Conservation (phyloP, 1,284 basidiomycete genomes). For the Trichosporon coremiiforme region DNA sequence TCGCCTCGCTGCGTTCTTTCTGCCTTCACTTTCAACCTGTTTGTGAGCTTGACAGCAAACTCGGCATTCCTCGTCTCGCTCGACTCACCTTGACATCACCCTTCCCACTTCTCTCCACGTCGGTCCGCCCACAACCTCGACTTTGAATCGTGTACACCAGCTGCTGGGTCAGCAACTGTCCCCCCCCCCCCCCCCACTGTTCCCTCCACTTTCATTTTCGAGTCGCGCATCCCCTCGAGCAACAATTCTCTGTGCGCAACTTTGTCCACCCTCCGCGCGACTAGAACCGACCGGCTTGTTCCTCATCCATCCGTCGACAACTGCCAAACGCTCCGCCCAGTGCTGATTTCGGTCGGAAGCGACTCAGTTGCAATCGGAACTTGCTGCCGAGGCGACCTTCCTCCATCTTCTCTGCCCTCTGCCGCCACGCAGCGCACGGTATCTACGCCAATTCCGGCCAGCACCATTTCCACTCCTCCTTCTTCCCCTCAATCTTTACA, state of each 20-base stretch:
- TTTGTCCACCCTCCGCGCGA: not conserved
- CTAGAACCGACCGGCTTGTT: not conserved
- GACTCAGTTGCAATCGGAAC: not conserved
- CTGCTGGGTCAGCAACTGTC: not conserved
- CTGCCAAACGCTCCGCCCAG: not conserved
- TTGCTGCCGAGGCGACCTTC: not conserved
- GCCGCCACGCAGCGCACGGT: slow-evolving; percentile 9
- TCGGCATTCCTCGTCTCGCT: not conserved
- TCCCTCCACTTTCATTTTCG: slow-evolving; percentile 11
- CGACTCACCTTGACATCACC: slow-evolving; percentile 6
- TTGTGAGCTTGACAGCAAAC: not conserved
- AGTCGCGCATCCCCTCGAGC: not conserved
- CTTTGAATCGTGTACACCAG: not conserved
- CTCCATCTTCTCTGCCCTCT: not conserved
- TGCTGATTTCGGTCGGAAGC: not conserved
- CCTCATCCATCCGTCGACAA: not conserved
- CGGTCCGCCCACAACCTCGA: not conserved
- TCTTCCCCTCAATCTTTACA: not conserved
- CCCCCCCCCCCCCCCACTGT: not conserved
- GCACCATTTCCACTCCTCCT: not conserved
- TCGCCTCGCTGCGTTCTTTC: not conserved
- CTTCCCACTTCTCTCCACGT: not conserved
- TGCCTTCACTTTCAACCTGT: not conserved
- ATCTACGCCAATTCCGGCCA: not conserved
- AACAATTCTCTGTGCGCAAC: slow-evolving; percentile 5